Percentiles rank a stretch among this genome's conserved stretches.
phyloP scores from a whole-genome alignment of 169 alveolate genomes.

The Eimeria acervulina region DNA sequence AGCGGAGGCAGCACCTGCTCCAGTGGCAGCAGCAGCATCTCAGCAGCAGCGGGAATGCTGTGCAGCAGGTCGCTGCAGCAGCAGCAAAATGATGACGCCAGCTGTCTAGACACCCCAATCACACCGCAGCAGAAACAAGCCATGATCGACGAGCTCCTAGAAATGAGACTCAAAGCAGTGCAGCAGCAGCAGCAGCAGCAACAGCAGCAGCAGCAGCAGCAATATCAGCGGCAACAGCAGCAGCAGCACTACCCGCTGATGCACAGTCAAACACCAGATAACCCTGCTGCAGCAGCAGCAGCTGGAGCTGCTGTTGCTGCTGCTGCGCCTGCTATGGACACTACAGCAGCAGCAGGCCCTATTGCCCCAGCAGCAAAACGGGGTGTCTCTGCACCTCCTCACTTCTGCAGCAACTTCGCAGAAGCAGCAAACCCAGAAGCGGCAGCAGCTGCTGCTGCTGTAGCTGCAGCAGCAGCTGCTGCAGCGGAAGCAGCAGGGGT shows the following conservation, averaged over 20 bases:
- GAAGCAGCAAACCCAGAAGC: neutral
- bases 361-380: neutral
- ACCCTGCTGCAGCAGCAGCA: constrained; percentile 8
- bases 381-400: neutral
- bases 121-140: neutral
- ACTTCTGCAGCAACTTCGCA: neutral
- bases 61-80: constrained; percentile 23
- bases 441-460: too few species aligned
- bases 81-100: neutral
- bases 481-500: too few species aligned
- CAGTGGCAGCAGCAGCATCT: neutral
- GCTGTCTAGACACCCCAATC: neutral
- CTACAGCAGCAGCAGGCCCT: neutral
- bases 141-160: constrained; percentile 21
- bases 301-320: constrained; percentile 22
- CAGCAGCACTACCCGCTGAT: constrained; percentile 7
- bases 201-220: constrained; percentile 62
- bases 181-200: constrained; percentile 8
- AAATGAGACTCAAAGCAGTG: neutral
- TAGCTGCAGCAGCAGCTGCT: too few species aligned
- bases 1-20: neutral
- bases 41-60: neutral
- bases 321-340: neutral
- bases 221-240: constrained; percentile 12
- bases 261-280: constrained; percentile 17